These are phyloP conservation scores for Fusarium concolor DNA, from an alignment of 2,329 filamentous ascomycete genomes.

Conservation along the genomic window DNA sequence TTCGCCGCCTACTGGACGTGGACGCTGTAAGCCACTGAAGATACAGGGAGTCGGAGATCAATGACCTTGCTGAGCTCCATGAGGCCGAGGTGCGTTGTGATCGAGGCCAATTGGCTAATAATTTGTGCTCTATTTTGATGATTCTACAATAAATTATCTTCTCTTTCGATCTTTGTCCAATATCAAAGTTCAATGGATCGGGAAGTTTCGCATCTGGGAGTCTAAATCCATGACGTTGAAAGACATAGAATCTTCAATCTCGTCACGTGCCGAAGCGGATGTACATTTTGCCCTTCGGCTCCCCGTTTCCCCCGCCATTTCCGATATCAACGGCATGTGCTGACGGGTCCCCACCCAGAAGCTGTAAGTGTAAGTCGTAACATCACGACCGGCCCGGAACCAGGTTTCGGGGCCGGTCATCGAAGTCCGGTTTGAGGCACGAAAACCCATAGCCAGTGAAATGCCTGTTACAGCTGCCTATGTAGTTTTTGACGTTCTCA, in stretches of 20 bases:
- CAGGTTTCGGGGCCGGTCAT: conserved; percentile 27
- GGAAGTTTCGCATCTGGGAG: conserved; percentile 29
- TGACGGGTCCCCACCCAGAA: conserved; percentile 26
- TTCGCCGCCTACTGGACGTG: conserved; percentile 18
- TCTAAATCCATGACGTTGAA: conserved; percentile 41
- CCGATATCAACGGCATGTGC: conserved; percentile 34
- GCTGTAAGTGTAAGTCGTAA: not conserved
- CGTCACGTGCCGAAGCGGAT: conserved; percentile 45
- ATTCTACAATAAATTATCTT: not conserved
- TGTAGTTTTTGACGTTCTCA: too few relatives aligned
- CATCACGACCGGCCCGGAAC: conserved; percentile 25
- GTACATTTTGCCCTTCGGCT: conserved; percentile 37
- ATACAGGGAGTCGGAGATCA: conserved; percentile 29
- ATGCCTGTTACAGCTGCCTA: not conserved
- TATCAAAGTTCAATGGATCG: conserved; percentile 22
- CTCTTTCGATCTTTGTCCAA: conserved; percentile 10
- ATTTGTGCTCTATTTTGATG: not conserved
- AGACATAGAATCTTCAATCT: not conserved
- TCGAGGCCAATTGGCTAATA: conserved; percentile 22
- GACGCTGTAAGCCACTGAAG: conserved; percentile 32
- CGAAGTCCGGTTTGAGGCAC: conserved; percentile 34
- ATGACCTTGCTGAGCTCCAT: conserved; percentile 22
- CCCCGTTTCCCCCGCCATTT: conserved; percentile 30
- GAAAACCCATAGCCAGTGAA: not conserved
- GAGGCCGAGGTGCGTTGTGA: not conserved